Percentiles rank a stretch among this genome's conserved stretches.
Evolutionary conservation across 805 yeast genomes (phyloP).

Genomic region (Saccharomycopsis sp.): DNA sequence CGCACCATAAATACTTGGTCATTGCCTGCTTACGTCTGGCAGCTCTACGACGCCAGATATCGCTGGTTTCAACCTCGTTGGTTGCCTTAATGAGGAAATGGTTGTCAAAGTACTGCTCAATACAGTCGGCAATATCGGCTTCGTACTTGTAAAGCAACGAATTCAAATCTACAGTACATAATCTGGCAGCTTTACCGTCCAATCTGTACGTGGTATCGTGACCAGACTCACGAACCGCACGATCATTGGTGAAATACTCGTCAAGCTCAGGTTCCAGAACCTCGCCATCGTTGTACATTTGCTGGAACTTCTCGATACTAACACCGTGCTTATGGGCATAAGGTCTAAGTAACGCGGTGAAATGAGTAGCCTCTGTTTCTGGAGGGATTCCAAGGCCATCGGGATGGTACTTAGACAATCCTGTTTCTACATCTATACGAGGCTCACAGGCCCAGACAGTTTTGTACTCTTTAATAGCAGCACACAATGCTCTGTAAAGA

Average conservation of each 20-base stretch:
- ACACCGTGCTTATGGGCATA: conserved; percentile 57
- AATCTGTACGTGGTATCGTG: conserved; percentile 91
- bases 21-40: conserved; percentile 46
- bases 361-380: conserved; percentile 90
- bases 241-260: conserved; percentile 81
- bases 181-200: conserved; percentile 81
- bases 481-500: conserved; percentile 54
- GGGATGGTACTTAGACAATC: conserved; percentile 86
- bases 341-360: conserved; percentile 61
- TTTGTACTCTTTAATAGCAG: conserved; percentile 83
- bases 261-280: conserved; percentile 78
- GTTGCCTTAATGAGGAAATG: conserved; percentile 35
- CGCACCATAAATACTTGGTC: conserved; percentile 78
- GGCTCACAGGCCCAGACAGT: conserved; percentile 76
- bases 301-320: conserved; percentile 55
- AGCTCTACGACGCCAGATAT: conserved; percentile 60
- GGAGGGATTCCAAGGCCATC: conserved; percentile 93
- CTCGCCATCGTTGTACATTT: conserved; percentile 58
- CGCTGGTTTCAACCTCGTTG: conserved; percentile 37
- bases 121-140: conserved; percentile 64
- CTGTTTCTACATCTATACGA: conserved; percentile 64
- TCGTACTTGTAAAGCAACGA: conserved; percentile 86
- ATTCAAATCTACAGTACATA: conserved; percentile 89
- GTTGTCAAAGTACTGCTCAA: conserved; percentile 51
- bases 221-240: conserved; percentile 94